These are phyloP conservation scores for Lactarius sp. DNA, from an alignment of 768 basidiomycete species.

Conservation along the genomic window DNA sequence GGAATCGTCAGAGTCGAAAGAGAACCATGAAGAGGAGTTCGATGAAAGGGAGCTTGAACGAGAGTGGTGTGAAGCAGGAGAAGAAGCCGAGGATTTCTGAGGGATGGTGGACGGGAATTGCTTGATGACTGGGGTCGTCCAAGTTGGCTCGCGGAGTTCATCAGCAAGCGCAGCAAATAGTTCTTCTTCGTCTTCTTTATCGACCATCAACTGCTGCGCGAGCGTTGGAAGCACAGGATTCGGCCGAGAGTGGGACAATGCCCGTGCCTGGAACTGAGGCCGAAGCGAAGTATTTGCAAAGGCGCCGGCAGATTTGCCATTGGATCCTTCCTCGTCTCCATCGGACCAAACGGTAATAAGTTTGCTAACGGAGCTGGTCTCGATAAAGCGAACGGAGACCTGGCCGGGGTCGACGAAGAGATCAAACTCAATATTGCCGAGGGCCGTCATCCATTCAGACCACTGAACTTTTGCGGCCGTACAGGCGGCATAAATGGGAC, in stretches of 20 bases:
- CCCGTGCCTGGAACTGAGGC: constrained; percentile 27
- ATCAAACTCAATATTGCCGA: constrained; percentile 70
- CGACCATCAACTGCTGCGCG: constrained; percentile 68
- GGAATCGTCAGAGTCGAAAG: constrained; percentile 51
- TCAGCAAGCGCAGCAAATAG: constrained; percentile 72
- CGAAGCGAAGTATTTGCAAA: constrained; percentile 24
- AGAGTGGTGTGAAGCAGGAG: constrained; percentile 49
- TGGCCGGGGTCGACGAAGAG: constrained; percentile 78
- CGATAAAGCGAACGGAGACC: constrained; percentile 60
- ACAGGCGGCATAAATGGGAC: constrained; percentile 66
- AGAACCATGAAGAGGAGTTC: constrained; percentile 69
- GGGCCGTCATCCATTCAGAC: constrained; percentile 71
- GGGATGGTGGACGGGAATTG: constrained; percentile 47
- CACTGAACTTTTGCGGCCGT: constrained; percentile 66
- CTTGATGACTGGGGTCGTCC: constrained; percentile 60
- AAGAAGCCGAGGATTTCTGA: constrained; percentile 51
- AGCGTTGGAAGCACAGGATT: constrained; percentile 38
- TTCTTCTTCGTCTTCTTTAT: constrained; percentile 66
- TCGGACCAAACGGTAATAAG: constrained; percentile 67
- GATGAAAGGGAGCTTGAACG: constrained; percentile 58
- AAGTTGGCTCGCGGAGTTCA: constrained; percentile 62
- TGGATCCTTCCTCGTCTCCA: constrained; percentile 35
- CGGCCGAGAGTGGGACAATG: constrained; percentile 19
- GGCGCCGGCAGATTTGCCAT: constrained; percentile 10
- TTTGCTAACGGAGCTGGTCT: constrained; percentile 37